Conservation (phyloP, 306 rosid genomes). For the Datisca glomerata region DNA sequence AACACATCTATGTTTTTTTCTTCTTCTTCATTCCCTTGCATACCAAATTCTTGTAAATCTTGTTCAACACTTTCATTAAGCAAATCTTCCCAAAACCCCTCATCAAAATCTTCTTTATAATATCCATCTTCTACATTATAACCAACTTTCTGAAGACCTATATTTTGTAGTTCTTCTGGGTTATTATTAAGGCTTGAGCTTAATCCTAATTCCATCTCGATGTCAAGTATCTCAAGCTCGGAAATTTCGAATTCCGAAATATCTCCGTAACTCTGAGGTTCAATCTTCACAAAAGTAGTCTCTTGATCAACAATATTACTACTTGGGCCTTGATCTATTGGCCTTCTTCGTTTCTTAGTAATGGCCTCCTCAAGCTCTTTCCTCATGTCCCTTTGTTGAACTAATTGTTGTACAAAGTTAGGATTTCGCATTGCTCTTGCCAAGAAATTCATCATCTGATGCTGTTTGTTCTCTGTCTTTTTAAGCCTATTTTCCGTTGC, state of each 20-base stretch:
- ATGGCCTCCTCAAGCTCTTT: conserved; percentile 38
- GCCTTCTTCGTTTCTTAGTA: conserved; percentile 42
- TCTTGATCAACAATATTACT: too few species aligned
- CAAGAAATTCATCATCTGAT: conserved; percentile 57
- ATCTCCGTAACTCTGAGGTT: not conserved
- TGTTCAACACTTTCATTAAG: conserved; percentile 6
- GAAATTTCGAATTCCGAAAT: too few species aligned
- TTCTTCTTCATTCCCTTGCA: not conserved
- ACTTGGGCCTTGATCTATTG: too few species aligned
- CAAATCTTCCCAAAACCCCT: conserved; percentile 11
- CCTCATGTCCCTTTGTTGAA: conserved; percentile 33
- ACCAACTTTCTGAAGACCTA: not conserved
- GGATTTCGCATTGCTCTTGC: conserved; percentile 69
- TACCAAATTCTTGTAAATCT: conserved; percentile 3
- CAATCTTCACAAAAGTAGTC: not conserved
- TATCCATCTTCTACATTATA: not conserved
- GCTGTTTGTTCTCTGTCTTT: conserved; percentile 51
- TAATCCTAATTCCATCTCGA: conserved; percentile 1
- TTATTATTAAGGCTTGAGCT: not conserved
- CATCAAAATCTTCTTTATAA: not conserved
- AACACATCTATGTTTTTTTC: conserved; percentile 1
- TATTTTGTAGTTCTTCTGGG: not conserved
- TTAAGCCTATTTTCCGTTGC: conserved; percentile 46
- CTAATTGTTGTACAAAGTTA: conserved; percentile 34
- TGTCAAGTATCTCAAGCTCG: too few species aligned